Conservation (phyloP, 2,329 filamentous ascomycete species). For the Xylaria sp. region DNA sequence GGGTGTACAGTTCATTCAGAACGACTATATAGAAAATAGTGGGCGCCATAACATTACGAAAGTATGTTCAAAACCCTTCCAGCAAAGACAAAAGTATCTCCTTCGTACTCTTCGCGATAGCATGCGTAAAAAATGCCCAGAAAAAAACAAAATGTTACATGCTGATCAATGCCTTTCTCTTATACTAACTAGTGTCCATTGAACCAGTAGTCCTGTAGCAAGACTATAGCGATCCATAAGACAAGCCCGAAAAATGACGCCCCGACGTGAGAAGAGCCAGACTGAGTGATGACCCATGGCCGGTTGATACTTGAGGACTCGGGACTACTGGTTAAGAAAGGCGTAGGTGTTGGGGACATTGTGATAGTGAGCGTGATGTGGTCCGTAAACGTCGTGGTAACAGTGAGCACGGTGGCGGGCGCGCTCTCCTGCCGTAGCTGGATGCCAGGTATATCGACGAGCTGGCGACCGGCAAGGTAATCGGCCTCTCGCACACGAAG, state of each 20-base stretch:
- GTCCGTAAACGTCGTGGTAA: conserved; percentile 33
- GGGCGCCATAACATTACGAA: conserved; percentile 32
- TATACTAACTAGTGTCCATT: conserved; percentile 33
- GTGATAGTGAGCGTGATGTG: conserved; percentile 30
- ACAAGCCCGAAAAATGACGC: conserved; percentile 37
- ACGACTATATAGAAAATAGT: conserved; percentile 30
- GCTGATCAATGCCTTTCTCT: conserved; percentile 21
- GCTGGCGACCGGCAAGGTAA: conserved; percentile 39
- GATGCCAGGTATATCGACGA: conserved; percentile 38
- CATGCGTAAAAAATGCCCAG: conserved; percentile 24
- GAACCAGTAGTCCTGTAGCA: conserved; percentile 38
- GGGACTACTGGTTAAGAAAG: conserved; percentile 27
- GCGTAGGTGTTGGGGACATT: conserved; percentile 26
- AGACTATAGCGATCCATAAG: conserved; percentile 33
- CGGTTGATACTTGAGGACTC: conserved; percentile 30
- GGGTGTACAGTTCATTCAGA: conserved; percentile 25
- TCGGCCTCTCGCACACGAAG: conserved; percentile 39
- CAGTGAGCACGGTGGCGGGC: conserved; percentile 22
- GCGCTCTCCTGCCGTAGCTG: conserved; percentile 39
- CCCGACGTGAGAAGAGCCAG: conserved; percentile 21
- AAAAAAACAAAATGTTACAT: conserved; percentile 17
- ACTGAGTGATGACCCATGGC: conserved; percentile 36
- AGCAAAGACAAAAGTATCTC: conserved; percentile 8
- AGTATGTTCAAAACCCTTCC: conserved; percentile 30
- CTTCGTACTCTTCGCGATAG: conserved; percentile 15